Conservation (phyloP, 305 asterid genomes). For the Fraxinus albicans region DNA sequence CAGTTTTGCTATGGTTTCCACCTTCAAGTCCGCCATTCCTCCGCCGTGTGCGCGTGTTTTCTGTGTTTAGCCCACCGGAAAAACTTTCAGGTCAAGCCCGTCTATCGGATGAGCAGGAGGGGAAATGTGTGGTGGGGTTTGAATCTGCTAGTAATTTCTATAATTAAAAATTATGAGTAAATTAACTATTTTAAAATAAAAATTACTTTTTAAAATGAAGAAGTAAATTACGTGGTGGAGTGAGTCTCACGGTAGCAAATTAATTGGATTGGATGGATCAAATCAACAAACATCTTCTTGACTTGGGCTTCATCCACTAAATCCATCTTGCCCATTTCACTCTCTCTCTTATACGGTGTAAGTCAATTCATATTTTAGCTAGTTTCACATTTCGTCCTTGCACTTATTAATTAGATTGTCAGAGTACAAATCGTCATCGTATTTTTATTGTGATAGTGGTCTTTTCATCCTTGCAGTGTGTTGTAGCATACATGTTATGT, state of each 20-base stretch:
- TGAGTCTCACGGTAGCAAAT: too few relatives aligned
- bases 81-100: background rate
- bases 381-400: background rate
- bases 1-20: constrained; percentile 79
- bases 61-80: background rate
- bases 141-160: background rate
- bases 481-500: too few relatives aligned
- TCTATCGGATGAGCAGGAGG: background rate
- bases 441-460: background rate
- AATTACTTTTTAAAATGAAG: background rate
- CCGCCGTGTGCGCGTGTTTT: background rate
- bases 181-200: too few relatives aligned
- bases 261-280: too few relatives aligned
- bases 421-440: too few relatives aligned
- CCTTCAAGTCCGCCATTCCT: constrained; percentile 60
- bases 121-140: background rate
- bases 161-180: too few relatives aligned
- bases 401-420: background rate
- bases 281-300: background rate
- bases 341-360: background rate
- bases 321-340: background rate
- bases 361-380: too few relatives aligned
- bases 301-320: background rate
- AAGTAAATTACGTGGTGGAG: too few relatives aligned
- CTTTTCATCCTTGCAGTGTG: background rate